Conservation (phyloP, 352 stramenopile genomes). For the Pythium myriotylum region DNA sequence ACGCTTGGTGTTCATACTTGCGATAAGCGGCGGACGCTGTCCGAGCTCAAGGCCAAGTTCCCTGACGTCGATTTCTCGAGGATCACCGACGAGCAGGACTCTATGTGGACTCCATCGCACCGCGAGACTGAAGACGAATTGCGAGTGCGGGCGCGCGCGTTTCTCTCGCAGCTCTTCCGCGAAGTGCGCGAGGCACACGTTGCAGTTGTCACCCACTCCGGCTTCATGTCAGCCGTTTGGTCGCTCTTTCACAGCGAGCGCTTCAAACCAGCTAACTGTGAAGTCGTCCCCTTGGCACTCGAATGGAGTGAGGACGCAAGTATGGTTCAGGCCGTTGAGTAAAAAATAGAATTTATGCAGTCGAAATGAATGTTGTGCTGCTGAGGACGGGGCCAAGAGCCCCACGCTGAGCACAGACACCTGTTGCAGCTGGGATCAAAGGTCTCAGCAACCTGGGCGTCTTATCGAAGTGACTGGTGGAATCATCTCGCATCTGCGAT, state of each 20-base stretch:
- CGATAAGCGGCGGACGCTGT: constrained; percentile 56
- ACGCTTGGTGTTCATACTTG: constrained; percentile 68
- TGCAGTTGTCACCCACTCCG: constrained; percentile 64
- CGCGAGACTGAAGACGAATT: constrained; percentile 70
- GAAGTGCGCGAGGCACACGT: constrained; percentile 56
- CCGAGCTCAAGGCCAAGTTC: constrained; percentile 53
- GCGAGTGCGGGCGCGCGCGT: constrained; percentile 41
- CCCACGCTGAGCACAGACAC: no score
- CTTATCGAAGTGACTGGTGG: no score
- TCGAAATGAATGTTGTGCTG: background rate
- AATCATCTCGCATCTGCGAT: no score
- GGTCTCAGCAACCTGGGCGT: no score
- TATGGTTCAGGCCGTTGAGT: background rate
- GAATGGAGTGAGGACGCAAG: constrained; percentile 16
- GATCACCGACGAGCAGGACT: constrained; percentile 57
- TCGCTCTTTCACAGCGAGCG: constrained; percentile 39
- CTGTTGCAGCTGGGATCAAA: no score
- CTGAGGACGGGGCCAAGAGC: background rate
- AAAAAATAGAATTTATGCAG: constrained; percentile 14
- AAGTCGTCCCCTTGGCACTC: constrained; percentile 33
- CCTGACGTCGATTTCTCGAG: constrained; percentile 61
- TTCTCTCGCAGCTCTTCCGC: constrained; percentile 58
- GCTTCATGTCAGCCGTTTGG: constrained; percentile 67
- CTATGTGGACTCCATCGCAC: constrained; percentile 55
- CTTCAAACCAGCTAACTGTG: constrained; percentile 38